Evolutionary conservation across 2,329 filamentous ascomycete genomes (phyloP).

Genomic region (Penicillium sp.): DNA sequence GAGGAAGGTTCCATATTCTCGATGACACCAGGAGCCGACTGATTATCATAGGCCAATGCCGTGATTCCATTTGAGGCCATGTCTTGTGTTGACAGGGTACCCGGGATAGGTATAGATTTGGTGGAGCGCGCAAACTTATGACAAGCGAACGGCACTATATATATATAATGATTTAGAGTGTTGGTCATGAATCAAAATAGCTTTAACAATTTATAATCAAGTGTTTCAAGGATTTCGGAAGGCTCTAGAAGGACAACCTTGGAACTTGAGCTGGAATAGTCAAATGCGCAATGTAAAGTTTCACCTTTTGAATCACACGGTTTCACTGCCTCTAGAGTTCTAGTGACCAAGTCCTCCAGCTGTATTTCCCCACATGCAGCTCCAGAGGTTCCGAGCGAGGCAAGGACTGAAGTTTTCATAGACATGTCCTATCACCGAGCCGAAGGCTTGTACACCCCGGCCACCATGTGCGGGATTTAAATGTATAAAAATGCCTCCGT

Average conservation of each 20-base stretch:
- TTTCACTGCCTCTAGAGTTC: neutral
- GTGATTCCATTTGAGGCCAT: too few species aligned
- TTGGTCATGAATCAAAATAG: too few species aligned
- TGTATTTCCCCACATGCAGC: neutral
- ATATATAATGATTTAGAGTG: too few species aligned
- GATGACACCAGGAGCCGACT: too few species aligned
- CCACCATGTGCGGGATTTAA: neutral
- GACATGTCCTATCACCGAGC: neutral
- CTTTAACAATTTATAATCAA: too few species aligned
- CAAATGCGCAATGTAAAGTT: neutral
- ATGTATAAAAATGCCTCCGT: neutral
- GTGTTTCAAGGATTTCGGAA: accelerated
- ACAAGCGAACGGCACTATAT: neutral
- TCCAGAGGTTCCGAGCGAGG: neutral
- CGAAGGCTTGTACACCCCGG: neutral
- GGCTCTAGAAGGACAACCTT: too few species aligned
- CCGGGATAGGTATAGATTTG: too few species aligned
- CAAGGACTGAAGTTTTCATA: neutral
- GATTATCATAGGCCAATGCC: too few species aligned
- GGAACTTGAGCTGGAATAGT: neutral
- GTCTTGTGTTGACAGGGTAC: too few species aligned
- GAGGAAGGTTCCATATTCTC: too few species aligned
- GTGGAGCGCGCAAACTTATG: too few species aligned
- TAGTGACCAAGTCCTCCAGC: neutral
- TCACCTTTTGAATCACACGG: neutral